A percentile compares a stretch with the other conserved stretches of the same genome.
phyloP scores from a whole-genome alignment of 352 stramenopile species.

The Phytophthora sp. region DNA sequence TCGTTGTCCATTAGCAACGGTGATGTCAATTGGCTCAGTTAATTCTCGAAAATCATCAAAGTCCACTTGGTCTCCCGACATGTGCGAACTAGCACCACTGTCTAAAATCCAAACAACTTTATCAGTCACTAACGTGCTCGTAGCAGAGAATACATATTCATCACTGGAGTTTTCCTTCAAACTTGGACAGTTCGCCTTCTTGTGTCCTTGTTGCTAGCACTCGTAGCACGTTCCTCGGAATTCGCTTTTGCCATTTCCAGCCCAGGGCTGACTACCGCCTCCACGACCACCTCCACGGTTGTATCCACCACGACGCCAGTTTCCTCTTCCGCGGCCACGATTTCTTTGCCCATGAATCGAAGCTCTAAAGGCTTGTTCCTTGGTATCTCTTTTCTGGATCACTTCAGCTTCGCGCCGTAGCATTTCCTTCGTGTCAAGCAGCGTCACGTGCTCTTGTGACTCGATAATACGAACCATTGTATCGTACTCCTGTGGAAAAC shows the following conservation, averaged over 20 bases:
- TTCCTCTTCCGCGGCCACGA: background rate
- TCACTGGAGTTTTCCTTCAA: background rate
- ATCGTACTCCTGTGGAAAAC: slow-evolving; percentile 17
- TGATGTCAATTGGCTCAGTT: slow-evolving; percentile 2
- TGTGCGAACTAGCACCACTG: slow-evolving; percentile 29
- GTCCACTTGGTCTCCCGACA: slow-evolving; percentile 16
- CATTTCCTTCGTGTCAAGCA: slow-evolving; percentile 29
- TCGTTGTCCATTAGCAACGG: slow-evolving; percentile 19
- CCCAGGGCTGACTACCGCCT: no score
- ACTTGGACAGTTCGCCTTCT: background rate
- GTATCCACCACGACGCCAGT: background rate
- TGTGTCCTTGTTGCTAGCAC: slow-evolving; percentile 8
- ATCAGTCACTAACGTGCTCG: background rate
- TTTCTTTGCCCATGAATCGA: background rate
- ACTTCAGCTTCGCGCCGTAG: slow-evolving; percentile 12
- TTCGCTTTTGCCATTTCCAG: no score
- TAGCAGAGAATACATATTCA: slow-evolving; percentile 18
- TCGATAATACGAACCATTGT: slow-evolving; percentile 26
- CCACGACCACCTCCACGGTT: background rate
- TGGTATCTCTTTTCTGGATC: slow-evolving; percentile 1
- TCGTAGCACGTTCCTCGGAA: slow-evolving; percentile 2
- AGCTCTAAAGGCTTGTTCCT: slow-evolving; percentile 12
- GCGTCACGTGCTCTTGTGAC: slow-evolving; percentile 1
- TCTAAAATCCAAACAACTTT: slow-evolving; percentile 12
- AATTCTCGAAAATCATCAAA: slow-evolving; percentile 6